These are phyloP conservation scores for Penicillium paradoxum DNA, from an alignment of 495 filamentous ascomycete species.

Conservation along the genomic window DNA sequence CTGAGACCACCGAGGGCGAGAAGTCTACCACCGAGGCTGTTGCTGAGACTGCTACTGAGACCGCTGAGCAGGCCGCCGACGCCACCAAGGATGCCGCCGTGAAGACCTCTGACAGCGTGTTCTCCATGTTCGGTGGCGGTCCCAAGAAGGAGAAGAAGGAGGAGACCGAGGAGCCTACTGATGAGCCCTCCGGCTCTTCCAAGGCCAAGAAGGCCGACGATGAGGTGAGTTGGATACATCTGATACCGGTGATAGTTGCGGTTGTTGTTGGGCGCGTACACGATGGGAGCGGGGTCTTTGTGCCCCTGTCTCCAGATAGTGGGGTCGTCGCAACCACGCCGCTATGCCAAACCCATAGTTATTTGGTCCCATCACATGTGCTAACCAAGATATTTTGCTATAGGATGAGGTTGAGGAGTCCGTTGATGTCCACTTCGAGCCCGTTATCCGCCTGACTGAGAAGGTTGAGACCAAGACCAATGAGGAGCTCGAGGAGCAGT, in stretches of 20 bases:
- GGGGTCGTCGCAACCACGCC: slow-evolving; percentile 4
- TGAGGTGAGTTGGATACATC: slow-evolving; percentile 37
- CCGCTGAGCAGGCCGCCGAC: slow-evolving; percentile 41
- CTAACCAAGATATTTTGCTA: slow-evolving; percentile 4
- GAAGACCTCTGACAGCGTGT: slow-evolving; percentile 69
- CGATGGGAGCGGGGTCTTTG: slow-evolving; percentile 6
- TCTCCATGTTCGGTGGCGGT: slow-evolving; percentile 95
- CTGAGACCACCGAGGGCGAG: slow-evolving; percentile 36
- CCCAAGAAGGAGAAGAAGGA: slow-evolving; percentile 81
- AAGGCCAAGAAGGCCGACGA: slow-evolving; percentile 70
- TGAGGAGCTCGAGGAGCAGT: slow-evolving; percentile 95
- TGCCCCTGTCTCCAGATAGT: slow-evolving; percentile 6
- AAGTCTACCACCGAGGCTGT: slow-evolving; percentile 38
- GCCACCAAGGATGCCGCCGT: slow-evolving; percentile 46
- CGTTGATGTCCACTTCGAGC: slow-evolving; percentile 93
- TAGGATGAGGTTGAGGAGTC: slow-evolving; percentile 71
- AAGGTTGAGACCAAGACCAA: slow-evolving; percentile 96
- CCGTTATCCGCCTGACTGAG: slow-evolving; percentile 89
- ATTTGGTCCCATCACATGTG: not conserved
- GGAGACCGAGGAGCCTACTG: slow-evolving; percentile 67
- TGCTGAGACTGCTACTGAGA: slow-evolving; percentile 34
- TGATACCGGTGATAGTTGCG: slow-evolving; percentile 5
- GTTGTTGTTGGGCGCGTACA: slow-evolving; percentile 1
- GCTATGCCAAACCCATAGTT: not conserved
- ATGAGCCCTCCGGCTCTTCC: slow-evolving; percentile 79